Percentiles rank a stretch among this genome's conserved stretches.
Evolutionary conservation across 805 yeast species (phyloP).

Genomic region (Wickerhamomyces chambardii): DNA sequence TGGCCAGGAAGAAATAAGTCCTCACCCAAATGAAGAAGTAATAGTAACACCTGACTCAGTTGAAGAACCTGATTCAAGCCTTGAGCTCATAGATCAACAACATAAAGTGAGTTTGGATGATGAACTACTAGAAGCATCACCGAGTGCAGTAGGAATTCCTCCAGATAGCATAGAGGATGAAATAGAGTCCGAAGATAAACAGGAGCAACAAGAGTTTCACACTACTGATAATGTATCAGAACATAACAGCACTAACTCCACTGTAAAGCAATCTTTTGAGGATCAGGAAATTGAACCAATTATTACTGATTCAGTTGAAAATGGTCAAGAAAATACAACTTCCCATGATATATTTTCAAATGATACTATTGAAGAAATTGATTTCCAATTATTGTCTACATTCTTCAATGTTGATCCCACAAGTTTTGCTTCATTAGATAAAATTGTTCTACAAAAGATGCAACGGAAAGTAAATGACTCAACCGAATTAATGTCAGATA

Average conservation of each 20-base stretch:
- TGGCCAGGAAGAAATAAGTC: background rate
- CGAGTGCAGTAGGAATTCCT: background rate
- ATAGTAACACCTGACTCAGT: background rate
- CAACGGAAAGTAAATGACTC: conserved; percentile 22
- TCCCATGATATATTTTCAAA: no score
- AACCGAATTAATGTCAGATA: conserved; percentile 27
- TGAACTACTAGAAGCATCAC: background rate
- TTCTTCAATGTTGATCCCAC: conserved; percentile 22
- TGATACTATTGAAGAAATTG: background rate
- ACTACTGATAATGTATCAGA: no score
- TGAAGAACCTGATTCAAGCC: background rate
- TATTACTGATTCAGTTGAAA: background rate
- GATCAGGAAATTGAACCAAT: background rate
- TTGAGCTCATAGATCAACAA: background rate
- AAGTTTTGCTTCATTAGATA: conserved; percentile 13
- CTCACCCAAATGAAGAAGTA: background rate
- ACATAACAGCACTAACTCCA: no score
- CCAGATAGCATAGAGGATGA: background rate
- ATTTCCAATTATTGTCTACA: conserved; percentile 18
- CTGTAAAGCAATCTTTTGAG: background rate
- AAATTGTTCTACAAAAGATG: conserved; percentile 16
- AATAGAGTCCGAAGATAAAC: no score
- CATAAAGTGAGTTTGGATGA: background rate
- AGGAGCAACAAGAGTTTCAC: no score
- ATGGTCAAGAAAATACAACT: background rate